Conservation (phyloP, 2,329 filamentous ascomycete species). For the Penicillium sp. region DNA sequence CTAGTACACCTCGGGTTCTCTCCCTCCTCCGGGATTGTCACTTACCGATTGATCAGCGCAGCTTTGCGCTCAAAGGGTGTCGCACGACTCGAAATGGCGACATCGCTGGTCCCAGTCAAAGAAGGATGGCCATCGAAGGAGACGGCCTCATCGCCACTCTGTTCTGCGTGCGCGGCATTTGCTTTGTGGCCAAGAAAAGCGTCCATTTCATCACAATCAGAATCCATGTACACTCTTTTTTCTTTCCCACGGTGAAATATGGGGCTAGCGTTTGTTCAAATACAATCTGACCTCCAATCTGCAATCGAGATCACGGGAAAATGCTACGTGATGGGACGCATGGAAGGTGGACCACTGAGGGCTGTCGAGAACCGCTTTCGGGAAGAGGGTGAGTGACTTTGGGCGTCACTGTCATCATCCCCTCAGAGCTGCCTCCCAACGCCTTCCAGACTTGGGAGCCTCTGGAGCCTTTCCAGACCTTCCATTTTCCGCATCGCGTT, state of each 20-base stretch:
- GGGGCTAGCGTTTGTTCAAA: not conserved
- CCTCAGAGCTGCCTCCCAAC: no score
- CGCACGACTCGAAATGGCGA: not conserved
- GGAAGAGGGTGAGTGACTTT: no score
- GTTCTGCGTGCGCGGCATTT: not conserved
- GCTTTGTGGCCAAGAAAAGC: not conserved
- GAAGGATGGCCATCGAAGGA: not conserved
- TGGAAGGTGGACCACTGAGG: no score
- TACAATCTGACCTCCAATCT: no score
- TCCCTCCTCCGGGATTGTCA: not conserved
- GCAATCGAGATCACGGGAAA: no score
- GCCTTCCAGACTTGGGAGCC: no score
- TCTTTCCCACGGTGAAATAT: not conserved
- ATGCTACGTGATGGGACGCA: no score
- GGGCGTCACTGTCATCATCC: no score
- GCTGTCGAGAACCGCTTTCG: no score
- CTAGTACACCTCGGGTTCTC: no score
- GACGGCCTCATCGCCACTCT: not conserved
- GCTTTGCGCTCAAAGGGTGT: conserved; percentile 3
- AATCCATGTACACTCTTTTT: not conserved
- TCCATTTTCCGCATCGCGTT: no score
- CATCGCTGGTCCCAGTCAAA: not conserved
- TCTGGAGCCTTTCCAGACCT: no score
- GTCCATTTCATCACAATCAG: not conserved
- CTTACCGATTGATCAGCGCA: conserved; percentile 2